Base-by-base conservation (phyloP, 1,284 basidiomycete species). In the Microbotryum saponariae region DNA sequence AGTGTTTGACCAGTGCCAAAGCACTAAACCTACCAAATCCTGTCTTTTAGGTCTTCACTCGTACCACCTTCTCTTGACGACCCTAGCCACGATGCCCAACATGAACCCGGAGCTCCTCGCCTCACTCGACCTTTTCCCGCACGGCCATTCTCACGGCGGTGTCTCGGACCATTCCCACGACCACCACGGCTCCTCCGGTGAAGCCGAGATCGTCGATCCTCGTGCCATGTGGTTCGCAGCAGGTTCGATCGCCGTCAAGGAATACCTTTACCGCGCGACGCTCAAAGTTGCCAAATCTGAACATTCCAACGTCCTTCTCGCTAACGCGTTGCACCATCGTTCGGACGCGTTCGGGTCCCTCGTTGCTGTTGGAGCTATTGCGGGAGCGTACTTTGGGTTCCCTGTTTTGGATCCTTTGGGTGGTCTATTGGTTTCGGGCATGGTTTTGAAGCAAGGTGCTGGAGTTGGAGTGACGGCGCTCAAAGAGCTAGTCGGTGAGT, bases 171-270 rank as follows among this genome's bases (percentile, higher is more conserved):
- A 48, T 31, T 31, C 31, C 31, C 58, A 48, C 9, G 51, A 58
- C 47, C 49, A 60, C 12, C 65, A 50, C 9, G 57, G 47, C 31
- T 23, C 49, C 5, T 62, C 56, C 8, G 67, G 51, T 16, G 58
- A 23, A 16, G 18, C 7, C 21, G 74, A 74, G 0, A 63, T 78
- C n/a, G 82, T 97, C 6, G 92, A 97, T 74, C 88, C 91, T 20
- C 93, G 97, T 72, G 94, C 96, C 21, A 91, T 93, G 54, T 97
- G 92, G 91, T 94, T 97, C 71, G 94, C 94, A 1, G 83, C 85
- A 0, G 74, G 85, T 42, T 86, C 87, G 65, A 84, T 97, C 3
- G 62, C 89, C 1, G 77, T 84, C 65, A 98, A 98, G 74, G 96
- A 98, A 76, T 96, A 87, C 86, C 77, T 98, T 29, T 97, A 93